Evolutionary conservation across 2,329 filamentous ascomycete genomes (phyloP).

Genomic region (Zasmidium angulare): DNA sequence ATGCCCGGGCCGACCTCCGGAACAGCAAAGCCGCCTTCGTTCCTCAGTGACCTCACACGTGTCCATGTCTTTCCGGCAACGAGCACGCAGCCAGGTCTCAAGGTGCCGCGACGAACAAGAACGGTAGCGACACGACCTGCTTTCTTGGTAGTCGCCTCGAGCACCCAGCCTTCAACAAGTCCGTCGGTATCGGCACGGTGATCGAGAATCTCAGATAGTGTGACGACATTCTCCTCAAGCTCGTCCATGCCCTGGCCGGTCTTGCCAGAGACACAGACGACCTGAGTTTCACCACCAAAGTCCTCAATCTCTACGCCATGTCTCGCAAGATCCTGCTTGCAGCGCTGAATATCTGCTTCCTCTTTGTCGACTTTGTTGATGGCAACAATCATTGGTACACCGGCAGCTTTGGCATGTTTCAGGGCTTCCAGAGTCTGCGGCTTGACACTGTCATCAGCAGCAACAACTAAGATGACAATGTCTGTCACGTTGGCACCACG

Average conservation of each 20-base stretch:
- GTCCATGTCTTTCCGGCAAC: slow-evolving; percentile 89
- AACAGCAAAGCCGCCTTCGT: slow-evolving; percentile 76
- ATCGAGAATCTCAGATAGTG: slow-evolving; percentile 85
- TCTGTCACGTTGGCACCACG: slow-evolving; percentile 94
- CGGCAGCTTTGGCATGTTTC: slow-evolving; percentile 83
- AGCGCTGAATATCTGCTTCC: slow-evolving; percentile 73
- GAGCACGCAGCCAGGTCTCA: slow-evolving; percentile 76
- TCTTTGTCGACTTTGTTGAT: slow-evolving; percentile 97
- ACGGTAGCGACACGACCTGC: slow-evolving; percentile 84
- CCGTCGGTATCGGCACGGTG: slow-evolving; percentile 77
- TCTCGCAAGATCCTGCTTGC: slow-evolving; percentile 82
- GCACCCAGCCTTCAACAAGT: slow-evolving; percentile 85
- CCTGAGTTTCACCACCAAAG: slow-evolving; percentile 90
- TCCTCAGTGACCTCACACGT: slow-evolving; percentile 76
- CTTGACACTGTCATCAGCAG: slow-evolving; percentile 95
- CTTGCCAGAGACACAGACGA: slow-evolving; percentile 87
- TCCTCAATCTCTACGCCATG: slow-evolving; percentile 92
- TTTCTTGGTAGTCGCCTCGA: slow-evolving; percentile 86
- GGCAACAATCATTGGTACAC: slow-evolving; percentile 93
- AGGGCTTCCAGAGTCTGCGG: slow-evolving; percentile 95
- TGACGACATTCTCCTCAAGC: slow-evolving; percentile 85
- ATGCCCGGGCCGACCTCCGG: slow-evolving; percentile 78
- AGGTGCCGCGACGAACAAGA: slow-evolving; percentile 81
- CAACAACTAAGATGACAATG: slow-evolving; percentile 93
- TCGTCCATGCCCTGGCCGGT: slow-evolving; percentile 89